Conservation (phyloP, 805 yeast genomes). For the Yarrowia hollandica region DNA sequence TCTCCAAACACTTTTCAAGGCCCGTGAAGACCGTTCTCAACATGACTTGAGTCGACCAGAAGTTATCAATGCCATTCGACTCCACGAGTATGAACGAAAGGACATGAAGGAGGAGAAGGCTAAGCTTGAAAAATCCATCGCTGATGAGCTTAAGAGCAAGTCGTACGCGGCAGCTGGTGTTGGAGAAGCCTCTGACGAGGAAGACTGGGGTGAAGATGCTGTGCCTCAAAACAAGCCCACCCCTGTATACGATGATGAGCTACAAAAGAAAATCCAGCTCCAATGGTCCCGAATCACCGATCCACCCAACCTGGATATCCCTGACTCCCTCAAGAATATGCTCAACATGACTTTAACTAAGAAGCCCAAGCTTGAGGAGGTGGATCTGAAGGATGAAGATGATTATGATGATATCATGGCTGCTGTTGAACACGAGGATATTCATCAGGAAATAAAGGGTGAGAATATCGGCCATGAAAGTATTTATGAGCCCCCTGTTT, state of each 20-base stretch:
- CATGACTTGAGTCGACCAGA: constrained; percentile 8
- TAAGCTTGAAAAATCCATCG: not conserved
- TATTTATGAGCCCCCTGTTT: not conserved
- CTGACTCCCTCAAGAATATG: not conserved
- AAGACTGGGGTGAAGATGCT: constrained; percentile 4
- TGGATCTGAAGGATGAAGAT: constrained; percentile 24
- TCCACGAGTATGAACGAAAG: constrained; percentile 11
- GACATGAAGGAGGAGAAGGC: constrained; percentile 14
- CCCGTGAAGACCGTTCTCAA: constrained; percentile 4
- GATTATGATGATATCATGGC: constrained; percentile 23
- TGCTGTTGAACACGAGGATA: constrained; percentile 1
- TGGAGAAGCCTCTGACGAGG: not conserved
- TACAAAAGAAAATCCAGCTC: constrained; percentile 10
- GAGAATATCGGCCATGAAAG: constrained; percentile 18
- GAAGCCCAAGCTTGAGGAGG: constrained; percentile 7
- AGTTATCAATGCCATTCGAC: constrained; percentile 17
- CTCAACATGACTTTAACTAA: not conserved
- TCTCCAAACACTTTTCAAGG: constrained; percentile 24
- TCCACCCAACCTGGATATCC: not conserved
- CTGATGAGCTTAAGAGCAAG: not conserved
- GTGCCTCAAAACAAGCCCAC: not conserved
- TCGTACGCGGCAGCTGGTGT: not conserved
- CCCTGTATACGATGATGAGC: not conserved
- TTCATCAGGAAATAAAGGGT: not conserved
- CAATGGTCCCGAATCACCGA: constrained; percentile 27